Conservation (phyloP, 441 rosid species). For the Oxalis stricta region DNA sequence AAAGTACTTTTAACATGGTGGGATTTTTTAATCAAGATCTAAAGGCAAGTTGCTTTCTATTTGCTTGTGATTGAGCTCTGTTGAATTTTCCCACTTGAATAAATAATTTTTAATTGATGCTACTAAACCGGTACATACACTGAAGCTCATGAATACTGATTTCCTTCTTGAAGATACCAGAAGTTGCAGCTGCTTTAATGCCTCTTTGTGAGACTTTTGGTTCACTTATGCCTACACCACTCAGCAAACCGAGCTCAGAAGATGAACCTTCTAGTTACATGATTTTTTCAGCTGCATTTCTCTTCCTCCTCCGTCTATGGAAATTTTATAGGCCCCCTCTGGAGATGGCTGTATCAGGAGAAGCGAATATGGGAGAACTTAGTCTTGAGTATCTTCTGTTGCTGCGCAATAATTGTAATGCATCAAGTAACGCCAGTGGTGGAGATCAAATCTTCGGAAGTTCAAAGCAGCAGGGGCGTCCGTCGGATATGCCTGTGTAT, state of each 20-base stretch:
- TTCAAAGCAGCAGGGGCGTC: conserved; percentile 10
- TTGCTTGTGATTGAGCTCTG: neutral
- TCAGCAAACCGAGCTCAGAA: conserved; percentile 12
- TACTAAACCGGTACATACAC: neutral
- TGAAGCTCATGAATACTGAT: conserved; percentile 6
- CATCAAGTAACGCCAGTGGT: conserved; percentile 12
- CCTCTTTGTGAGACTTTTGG: conserved; percentile 63
- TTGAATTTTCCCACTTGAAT: too few species aligned
- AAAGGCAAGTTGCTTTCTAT: neutral
- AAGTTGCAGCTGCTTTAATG: conserved; percentile 57
- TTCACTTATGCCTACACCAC: conserved; percentile 35
- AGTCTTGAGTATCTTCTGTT: conserved; percentile 45
- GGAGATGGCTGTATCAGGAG: conserved; percentile 28
- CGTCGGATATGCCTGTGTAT: conserved; percentile 25
- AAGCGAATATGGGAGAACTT: conserved; percentile 31
- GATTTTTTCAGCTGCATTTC: conserved; percentile 54
- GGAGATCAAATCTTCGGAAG: conserved; percentile 14
- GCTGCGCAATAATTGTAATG: conserved; percentile 27
- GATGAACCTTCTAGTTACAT: conserved; percentile 37
- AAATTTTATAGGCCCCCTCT: conserved; percentile 53
- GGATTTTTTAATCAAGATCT: too few species aligned
- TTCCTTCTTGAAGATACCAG: conserved; percentile 39
- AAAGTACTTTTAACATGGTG: too few species aligned
- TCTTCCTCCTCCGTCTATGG: conserved; percentile 66
- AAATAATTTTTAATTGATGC: neutral